Conservation (phyloP, 108 stramenopile species). For the Nannochloropsis salina region DNA sequence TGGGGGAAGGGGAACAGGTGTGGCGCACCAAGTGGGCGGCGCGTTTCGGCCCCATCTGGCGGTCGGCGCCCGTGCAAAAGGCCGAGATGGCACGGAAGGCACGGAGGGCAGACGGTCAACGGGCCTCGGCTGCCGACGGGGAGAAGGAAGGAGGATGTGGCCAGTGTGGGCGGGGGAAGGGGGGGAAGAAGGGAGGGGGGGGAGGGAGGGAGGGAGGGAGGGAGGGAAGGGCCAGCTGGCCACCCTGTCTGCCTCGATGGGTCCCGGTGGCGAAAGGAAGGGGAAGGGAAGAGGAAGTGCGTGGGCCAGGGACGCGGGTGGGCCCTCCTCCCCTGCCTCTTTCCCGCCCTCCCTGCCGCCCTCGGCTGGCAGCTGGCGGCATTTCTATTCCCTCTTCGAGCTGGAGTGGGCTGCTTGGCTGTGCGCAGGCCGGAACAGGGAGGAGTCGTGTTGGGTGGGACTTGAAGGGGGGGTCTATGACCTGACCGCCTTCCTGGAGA, state of each 20-base stretch:
- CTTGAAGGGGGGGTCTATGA: constrained; percentile 78
- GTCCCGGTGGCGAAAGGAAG: too few species aligned
- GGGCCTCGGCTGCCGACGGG: too few species aligned
- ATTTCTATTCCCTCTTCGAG: constrained; percentile 43
- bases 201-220: too few species aligned
- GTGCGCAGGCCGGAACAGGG: constrained; percentile 38
- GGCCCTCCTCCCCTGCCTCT: not conserved
- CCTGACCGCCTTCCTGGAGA: constrained; percentile 73
- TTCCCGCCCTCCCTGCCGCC: not conserved
- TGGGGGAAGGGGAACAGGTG: not conserved
- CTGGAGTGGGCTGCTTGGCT: constrained; percentile 38
- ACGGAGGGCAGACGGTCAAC: not conserved
- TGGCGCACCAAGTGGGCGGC: not conserved
- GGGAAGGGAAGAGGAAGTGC: too few species aligned
- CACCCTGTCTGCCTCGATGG: too few species aligned
- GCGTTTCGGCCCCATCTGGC: not conserved
- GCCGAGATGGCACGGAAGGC: not conserved
- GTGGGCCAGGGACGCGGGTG: too few species aligned
- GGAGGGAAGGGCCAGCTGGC: too few species aligned
- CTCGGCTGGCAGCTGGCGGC: constrained; percentile 38
- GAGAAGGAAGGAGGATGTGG: too few species aligned
- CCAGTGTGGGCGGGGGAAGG: too few species aligned
- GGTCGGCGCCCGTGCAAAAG: not conserved
- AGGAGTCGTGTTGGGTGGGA: constrained; percentile 66
- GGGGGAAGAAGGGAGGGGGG: too few species aligned